Base-by-base conservation (phyloP, 2,329 filamentous ascomycete genomes). In the Tolypocladium sp. region DNA sequence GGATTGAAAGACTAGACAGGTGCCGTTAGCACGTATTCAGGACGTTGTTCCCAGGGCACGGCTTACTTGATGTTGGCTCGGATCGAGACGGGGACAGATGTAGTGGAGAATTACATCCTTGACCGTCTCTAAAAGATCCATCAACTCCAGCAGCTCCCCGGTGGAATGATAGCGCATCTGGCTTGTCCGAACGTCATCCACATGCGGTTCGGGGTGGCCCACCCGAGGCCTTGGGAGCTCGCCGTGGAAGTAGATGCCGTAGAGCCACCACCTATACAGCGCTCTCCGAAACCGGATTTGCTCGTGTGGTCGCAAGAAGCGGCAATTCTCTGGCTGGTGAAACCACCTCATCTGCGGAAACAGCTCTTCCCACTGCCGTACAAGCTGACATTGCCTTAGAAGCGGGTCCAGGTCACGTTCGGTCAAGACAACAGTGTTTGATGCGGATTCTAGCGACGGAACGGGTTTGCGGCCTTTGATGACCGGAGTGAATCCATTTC, bases 221-320 rank as follows among this genome's bases (percentile, higher is more conserved):
- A 69, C 58, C 10, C 71, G 70, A 4, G 74, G 74, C 33, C 71
- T 68, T 12, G 70, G 73, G 41, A 71, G 69, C 38, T 76, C 74
- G 13, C 76, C 76, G 54, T 84, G 80, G 60, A 83, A 83, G 61
- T 80, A 78, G 40, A 75, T 74, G 8, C 79, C 74, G 62, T 80
- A 84, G 4, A 81, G 71, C 80, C 81, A 82, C 81, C 81, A 84
- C 38, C 74, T 70, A 56, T 81, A 82, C 37, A 84, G 67, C 0
- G 79, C 81, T 61, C 75, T 74, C 6, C 82, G 76, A 56, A 83
- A 73, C 55, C 80, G 75, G n/a, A 68, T 62, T 35, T 72, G 71
- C 64, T 84, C 82, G 33, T 73, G 68, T 0, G 66, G 57, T 9
- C 68, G 68, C 7, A 84, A 71, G 42, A 71, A 73, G 20, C 81